Evolutionary conservation across 2,329 filamentous ascomycete species (phyloP).

Genomic region (Phialemonium atrogriseum): DNA sequence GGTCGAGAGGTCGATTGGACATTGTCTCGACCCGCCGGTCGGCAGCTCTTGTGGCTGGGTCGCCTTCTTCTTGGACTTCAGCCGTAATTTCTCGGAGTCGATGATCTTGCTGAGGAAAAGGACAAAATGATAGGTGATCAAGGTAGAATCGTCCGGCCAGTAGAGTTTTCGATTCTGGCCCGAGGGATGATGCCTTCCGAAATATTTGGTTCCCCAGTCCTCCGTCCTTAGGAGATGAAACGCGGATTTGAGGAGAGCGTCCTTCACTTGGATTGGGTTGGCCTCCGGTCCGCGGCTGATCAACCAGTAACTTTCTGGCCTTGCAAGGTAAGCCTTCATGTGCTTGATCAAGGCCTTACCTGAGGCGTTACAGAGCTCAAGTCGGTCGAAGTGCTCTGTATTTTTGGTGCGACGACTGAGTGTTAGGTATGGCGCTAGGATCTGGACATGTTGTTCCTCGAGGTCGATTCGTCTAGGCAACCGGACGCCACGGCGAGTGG

Average conservation of each 20-base stretch:
- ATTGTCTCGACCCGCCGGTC: neutral
- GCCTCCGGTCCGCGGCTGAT: neutral
- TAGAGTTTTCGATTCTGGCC: neutral
- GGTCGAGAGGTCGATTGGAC: neutral
- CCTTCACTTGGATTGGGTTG: neutral
- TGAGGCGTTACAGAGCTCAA: neutral
- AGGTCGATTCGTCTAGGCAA: conserved; percentile 2
- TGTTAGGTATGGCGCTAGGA: neutral
- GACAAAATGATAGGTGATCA: neutral
- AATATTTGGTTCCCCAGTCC: conserved; percentile 1
- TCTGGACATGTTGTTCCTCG: neutral
- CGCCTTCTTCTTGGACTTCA: neutral
- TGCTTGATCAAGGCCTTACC: neutral
- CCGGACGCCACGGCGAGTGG: neutral
- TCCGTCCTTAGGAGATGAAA: conserved; percentile 1
- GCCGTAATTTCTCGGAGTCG: neutral
- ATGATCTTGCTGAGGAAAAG: neutral
- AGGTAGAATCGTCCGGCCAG: neutral
- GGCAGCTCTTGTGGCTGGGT: neutral
- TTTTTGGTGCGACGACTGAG: conserved; percentile 1
- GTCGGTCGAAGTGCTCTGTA: conserved; percentile 1
- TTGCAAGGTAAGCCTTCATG: neutral
- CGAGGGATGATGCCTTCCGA: neutral
- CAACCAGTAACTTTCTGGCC: neutral
- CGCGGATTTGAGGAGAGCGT: neutral